phyloP scores from a whole-genome alignment of 768 basidiomycete species.

The Tylopilus cervinicoccineus region DNA sequence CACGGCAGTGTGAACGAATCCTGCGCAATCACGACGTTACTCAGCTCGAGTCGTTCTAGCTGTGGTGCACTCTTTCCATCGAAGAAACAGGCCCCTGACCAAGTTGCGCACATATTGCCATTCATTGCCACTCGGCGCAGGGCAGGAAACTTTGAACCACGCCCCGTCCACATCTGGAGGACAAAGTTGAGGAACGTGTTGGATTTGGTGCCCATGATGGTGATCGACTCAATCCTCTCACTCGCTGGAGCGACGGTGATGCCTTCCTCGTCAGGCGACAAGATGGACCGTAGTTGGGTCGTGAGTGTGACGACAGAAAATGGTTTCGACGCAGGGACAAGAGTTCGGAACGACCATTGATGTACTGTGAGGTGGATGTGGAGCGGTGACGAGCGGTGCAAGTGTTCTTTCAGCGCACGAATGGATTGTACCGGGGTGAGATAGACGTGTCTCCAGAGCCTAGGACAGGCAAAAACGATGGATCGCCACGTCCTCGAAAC shows the following conservation, averaged over 20 bases:
- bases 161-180: slow-evolving; percentile 17
- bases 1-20: slow-evolving; percentile 5
- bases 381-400: slow-evolving; percentile 11
- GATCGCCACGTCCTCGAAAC: slow-evolving; percentile 16
- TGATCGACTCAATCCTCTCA: slow-evolving; percentile 13
- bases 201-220: slow-evolving; percentile 15
- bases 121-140: slow-evolving; percentile 9
- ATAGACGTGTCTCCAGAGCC: slow-evolving; percentile 19
- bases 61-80: slow-evolving; percentile 12
- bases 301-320: slow-evolving; percentile 14
- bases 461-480: slow-evolving; percentile 15
- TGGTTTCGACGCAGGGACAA: slow-evolving; percentile 1
- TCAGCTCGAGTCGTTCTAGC: slow-evolving; percentile 15
- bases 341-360: slow-evolving; percentile 19
- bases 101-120: slow-evolving; percentile 14
- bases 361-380: slow-evolving; percentile 14
- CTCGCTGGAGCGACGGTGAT: slow-evolving; percentile 2
- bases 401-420: slow-evolving; percentile 11
- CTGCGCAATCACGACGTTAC: slow-evolving; percentile 15
- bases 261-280: slow-evolving; percentile 5
- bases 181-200: slow-evolving; percentile 17
- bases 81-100: slow-evolving; percentile 20
- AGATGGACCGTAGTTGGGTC: slow-evolving; percentile 14
- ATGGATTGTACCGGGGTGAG: slow-evolving; percentile 13
- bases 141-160: slow-evolving; percentile 9